phyloP scores from a whole-genome alignment of 768 basidiomycete genomes.

The Naganishia onofrii region DNA sequence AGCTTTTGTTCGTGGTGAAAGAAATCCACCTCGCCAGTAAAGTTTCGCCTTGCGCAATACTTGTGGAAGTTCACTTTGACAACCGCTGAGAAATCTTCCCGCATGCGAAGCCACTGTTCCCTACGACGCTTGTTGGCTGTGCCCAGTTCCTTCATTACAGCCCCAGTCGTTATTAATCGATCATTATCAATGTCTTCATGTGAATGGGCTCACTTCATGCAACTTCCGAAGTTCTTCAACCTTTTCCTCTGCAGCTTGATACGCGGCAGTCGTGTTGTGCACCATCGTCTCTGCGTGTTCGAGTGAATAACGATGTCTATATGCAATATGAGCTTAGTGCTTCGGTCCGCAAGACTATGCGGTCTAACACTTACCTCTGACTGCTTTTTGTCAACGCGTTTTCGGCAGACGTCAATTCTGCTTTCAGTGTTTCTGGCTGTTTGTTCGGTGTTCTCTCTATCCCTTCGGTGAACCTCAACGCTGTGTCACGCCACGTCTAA shows the following conservation, averaged over 20 bases:
- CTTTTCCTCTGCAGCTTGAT: background rate
- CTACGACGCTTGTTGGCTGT: background rate
- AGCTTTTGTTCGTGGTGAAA: conserved; percentile 26
- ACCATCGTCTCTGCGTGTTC: conserved; percentile 10
- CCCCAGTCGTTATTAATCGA: background rate
- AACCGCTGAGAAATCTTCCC: background rate
- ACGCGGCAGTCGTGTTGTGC: background rate
- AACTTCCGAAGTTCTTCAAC: background rate
- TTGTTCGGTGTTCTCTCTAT: background rate
- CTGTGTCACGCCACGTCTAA: conserved; percentile 2
- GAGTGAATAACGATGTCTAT: conserved; percentile 8
- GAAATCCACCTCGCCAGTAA: conserved; percentile 16
- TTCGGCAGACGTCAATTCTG: conserved; percentile 6
- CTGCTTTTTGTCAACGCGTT: conserved; percentile 14
- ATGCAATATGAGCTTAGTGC: background rate
- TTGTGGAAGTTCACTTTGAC: conserved; percentile 22
- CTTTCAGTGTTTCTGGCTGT: background rate
- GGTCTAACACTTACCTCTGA: background rate
- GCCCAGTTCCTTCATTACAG: background rate
- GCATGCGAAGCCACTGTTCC: background rate
- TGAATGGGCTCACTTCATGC: background rate
- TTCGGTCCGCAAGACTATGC: background rate
- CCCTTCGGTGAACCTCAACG: conserved; percentile 2
- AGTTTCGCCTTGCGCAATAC: conserved; percentile 17
- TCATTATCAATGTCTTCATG: background rate